Base-by-base conservation (phyloP, 768 basidiomycete species). In the Termitomyces sp. region DNA sequence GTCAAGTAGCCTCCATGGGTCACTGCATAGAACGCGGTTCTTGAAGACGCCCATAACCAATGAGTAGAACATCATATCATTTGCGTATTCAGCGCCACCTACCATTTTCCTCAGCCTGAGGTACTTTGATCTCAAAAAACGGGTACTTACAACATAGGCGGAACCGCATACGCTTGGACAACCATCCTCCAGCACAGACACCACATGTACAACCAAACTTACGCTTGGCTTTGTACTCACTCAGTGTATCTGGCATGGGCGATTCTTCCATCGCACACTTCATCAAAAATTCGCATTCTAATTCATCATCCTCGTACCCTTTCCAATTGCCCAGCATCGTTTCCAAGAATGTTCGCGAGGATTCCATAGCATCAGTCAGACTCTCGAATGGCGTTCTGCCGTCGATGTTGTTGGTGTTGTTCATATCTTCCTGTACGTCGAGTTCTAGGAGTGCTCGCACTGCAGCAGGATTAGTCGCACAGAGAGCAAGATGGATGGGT, bases 191-290 rank as follows among this genome's bases (percentile, higher is more conserved):
- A 9, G 32, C 55, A 31, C 67, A 68, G 27, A 47, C 20, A 41
- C 62, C 63, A 41, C 65, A 69, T 16, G 64, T 64, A 53, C 67
- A 69, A 14, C 67, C 67, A 43, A 55, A 63, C 27, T 59, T 66
- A 43, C 59, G 55, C 51, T 64, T 52, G 18, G 29, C 18, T 27
- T 63, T 48, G 44, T 67, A 69, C 41, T 60, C 58, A 2, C 47
- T 59, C 22, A 64, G 36, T 8, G 26, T 47, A 34, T 55, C 18
- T 27, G 34, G 39, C 16, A 36, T 37, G 36, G 34, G 37, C 8
- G 27, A 27, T 49, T 46, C 18, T 20, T 41, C 46, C 54, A 59
- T 56, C 26, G 46, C 61, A 14, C 39, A 49, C 46, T 53, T 53
- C 9, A 41, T 37, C 29, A 47, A 16, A 12, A 48, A 59, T 34